Evolutionary conservation across 2,329 filamentous ascomycete species (phyloP), one percentile per base, ranked within the genome.

Genomic region (Fusarium bactridioides): DNA sequence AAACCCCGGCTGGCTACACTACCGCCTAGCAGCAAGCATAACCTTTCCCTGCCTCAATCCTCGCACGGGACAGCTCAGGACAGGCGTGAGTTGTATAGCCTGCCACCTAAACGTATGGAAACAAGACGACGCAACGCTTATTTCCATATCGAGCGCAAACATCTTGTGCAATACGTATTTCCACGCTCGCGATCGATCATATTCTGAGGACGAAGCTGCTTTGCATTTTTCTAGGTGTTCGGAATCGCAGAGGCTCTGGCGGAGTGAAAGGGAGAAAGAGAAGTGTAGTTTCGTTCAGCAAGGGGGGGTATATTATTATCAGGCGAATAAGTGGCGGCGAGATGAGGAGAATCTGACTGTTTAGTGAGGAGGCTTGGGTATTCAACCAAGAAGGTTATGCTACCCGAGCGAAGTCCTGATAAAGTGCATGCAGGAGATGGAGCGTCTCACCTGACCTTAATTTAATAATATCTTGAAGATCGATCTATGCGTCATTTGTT

Each of bases 31-130:
- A 18, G 38, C 67, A 15, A 60, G 40, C 15, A 43, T 45, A 4
- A 6, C 18, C 4, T 62, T 57, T 21, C 70, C 67, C 4, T 48
- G 23, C 33, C 50, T 58, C 3, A 12, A 71, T 10, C 4, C 4
- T 4, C 2, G 11, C 0, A 69, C 10, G 0, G 44, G 18, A 5
- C 41, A 9, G 7, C 40, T 15, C 5, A 27, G 47, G 7, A 29
- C 23, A 19, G 70, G 70, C 2, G 35, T 71, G 0, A 65, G n/a
- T 4, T 73, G 70, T 25, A 58, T 37, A 10, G 53, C 33, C 23
- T 69, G 60, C 16, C 44, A 54, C 1, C 1, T 16, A 0, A 25
- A 16, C 0, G 3, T 47, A 10, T 47, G 25, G 44, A 47, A 11
- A 7, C 44, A 29, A n/a, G 11, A 2, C 4, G 25, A 27, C 9